Percentiles rank a stretch among this genome's conserved stretches.
Conservation (phyloP, 1,284 basidiomycete species). For the Ceratorhiza oryzae-sativae region DNA sequence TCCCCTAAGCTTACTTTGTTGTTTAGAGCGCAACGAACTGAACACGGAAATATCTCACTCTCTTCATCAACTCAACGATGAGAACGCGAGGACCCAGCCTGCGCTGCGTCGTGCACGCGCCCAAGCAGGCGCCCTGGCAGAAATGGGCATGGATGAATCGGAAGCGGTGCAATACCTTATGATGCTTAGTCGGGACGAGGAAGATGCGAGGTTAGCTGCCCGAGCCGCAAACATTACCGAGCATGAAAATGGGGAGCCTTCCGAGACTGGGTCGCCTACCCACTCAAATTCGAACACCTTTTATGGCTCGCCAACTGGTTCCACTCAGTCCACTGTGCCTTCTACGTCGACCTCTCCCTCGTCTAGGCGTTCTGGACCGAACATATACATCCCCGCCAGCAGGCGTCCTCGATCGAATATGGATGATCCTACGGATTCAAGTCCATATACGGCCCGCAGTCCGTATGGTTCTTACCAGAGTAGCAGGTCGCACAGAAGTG, state of each 20-base stretch:
- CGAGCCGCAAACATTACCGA: background rate
- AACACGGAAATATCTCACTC: conserved; percentile 71
- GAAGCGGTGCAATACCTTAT: conserved; percentile 84
- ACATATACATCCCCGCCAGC: conserved; percentile 24
- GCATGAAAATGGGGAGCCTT: background rate
- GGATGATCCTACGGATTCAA: conserved; percentile 5
- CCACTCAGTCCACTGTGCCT: conserved; percentile 8
- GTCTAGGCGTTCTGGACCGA: conserved; percentile 26
- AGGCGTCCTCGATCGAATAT: conserved; percentile 23
- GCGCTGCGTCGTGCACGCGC: conserved; percentile 61
- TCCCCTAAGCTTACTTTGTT: conserved; percentile 24
- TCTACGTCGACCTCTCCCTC: conserved; percentile 38
- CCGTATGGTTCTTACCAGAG: conserved; percentile 25
- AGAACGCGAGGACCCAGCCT: conserved; percentile 53
- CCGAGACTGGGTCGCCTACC: conserved; percentile 2
- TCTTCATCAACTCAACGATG: conserved; percentile 59
- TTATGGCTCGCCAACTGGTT: conserved; percentile 20
- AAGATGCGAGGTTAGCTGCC: conserved; percentile 49
- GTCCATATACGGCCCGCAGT: conserved; percentile 26
- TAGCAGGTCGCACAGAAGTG: background rate
- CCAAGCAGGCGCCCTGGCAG: conserved; percentile 62
- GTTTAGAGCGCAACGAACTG: conserved; percentile 67
- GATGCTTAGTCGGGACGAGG: conserved; percentile 86
- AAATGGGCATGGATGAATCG: conserved; percentile 75
- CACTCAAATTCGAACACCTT: background rate